A percentile compares a stretch with the other conserved stretches of the same genome.
phyloP scores from a whole-genome alignment of 768 basidiomycete species.

The Butyriboletus loyo region DNA sequence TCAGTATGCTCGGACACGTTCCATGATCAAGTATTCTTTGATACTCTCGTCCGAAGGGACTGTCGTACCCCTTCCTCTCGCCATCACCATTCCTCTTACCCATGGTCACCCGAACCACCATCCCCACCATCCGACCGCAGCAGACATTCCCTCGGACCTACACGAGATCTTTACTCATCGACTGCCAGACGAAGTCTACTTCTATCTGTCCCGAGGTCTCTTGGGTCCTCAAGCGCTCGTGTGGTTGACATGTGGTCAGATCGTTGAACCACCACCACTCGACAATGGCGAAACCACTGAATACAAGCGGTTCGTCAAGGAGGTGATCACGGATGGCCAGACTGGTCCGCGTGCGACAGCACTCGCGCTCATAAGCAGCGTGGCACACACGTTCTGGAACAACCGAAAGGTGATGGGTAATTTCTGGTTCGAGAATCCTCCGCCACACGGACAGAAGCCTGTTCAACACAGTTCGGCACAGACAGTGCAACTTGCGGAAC shows the following conservation, averaged over 20 bases:
- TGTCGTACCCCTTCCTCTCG: slow-evolving; percentile 78
- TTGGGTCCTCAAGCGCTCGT: slow-evolving; percentile 86
- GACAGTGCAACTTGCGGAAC: slow-evolving; percentile 83
- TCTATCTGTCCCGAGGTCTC: slow-evolving; percentile 91
- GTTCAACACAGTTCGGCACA: slow-evolving; percentile 72
- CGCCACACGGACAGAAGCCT: slow-evolving; percentile 49
- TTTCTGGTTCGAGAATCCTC: slow-evolving; percentile 71
- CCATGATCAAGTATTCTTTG: slow-evolving; percentile 89
- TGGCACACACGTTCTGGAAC: slow-evolving; percentile 77
- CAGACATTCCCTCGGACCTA: slow-evolving; percentile 87
- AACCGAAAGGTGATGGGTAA: slow-evolving; percentile 66
- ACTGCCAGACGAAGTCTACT: slow-evolving; percentile 95
- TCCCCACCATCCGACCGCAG: slow-evolving; percentile 68
- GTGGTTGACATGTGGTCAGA: slow-evolving; percentile 89
- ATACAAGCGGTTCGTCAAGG: slow-evolving; percentile 92
- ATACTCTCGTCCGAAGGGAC: slow-evolving; percentile 85
- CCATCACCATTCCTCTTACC: slow-evolving; percentile 47
- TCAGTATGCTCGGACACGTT: slow-evolving; percentile 82
- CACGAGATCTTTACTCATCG: slow-evolving; percentile 94
- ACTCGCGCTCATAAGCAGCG: slow-evolving; percentile 82
- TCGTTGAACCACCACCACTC: slow-evolving; percentile 83
- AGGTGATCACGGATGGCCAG: slow-evolving; percentile 92
- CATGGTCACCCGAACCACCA: slow-evolving; percentile 56
- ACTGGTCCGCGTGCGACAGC: slow-evolving; percentile 91
- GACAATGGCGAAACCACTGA: slow-evolving; percentile 95